Evolutionary conservation across 169 alveolate species (phyloP).

Genomic region (Plasmodium billcollinsi): DNA sequence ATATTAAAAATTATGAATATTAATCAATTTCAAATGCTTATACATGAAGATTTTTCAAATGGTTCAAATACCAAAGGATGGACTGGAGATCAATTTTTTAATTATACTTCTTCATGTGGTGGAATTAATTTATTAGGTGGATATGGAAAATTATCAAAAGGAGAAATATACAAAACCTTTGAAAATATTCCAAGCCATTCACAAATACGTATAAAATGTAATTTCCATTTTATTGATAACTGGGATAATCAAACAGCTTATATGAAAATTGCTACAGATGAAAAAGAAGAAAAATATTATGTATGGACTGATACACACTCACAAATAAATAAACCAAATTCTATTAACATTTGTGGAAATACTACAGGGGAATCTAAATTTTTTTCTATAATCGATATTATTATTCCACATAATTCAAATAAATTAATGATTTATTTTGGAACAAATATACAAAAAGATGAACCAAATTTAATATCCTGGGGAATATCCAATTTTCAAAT

Average conservation of each 20-base stretch:
- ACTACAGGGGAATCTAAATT: constrained; percentile 39
- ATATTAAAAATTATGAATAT: constrained; percentile 78
- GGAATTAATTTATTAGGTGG: constrained; percentile 87
- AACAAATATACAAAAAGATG: constrained; percentile 36
- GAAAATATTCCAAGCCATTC: constrained; percentile 84
- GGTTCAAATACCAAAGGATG: constrained; percentile 81
- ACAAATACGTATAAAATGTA: constrained; percentile 81
- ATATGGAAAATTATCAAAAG: constrained; percentile 79
- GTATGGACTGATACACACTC: constrained; percentile 85
- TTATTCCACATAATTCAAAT: constrained; percentile 61
- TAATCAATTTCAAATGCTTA: constrained; percentile 83
- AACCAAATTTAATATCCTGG: constrained; percentile 69
- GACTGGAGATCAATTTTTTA: constrained; percentile 80
- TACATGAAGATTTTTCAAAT: constrained; percentile 80
- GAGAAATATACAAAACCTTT: constrained; percentile 80
- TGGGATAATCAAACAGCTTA: constrained; percentile 86
- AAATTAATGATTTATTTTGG: constrained; percentile 49
- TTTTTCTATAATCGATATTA: constrained; percentile 41
- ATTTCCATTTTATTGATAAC: constrained; percentile 84
- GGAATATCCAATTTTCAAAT: constrained; percentile 71
- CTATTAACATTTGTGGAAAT: constrained; percentile 86
- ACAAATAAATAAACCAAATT: constrained; percentile 43
- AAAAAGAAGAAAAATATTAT: constrained; percentile 80
- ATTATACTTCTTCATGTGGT: constrained; percentile 79
- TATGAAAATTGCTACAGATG: constrained; percentile 78